phyloP scores from a whole-genome alignment of 345 rosid species.

The Cardiospermum halicacabum region DNA sequence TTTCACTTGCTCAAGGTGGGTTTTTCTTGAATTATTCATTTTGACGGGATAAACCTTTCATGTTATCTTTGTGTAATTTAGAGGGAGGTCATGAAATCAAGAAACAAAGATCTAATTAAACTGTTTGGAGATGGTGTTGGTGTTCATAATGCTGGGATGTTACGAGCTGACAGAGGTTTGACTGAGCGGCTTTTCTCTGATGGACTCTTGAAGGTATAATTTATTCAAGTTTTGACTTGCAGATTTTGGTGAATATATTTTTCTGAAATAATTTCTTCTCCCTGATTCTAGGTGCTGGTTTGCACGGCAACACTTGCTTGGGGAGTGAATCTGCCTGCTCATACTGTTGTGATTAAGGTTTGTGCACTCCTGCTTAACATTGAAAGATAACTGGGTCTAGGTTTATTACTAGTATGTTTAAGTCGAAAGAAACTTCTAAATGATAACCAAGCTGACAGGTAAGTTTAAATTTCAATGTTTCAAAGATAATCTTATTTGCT shows the following conservation, averaged over 20 bases:
- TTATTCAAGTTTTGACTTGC: slow-evolving; percentile 12
- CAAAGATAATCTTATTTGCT: background rate
- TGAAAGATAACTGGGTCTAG: slow-evolving; percentile 4
- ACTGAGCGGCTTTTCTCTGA: slow-evolving; percentile 90
- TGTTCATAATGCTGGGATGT: slow-evolving; percentile 97
- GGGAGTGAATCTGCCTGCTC: slow-evolving; percentile 99
- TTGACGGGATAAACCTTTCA: slow-evolving; percentile 8
- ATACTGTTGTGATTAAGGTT: slow-evolving; percentile 97
- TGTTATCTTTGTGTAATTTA: slow-evolving; percentile 31
- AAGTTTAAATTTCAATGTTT: background rate
- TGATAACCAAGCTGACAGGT: slow-evolving; percentile 2
- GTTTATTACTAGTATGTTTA: background rate
- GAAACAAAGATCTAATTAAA: slow-evolving; percentile 86
- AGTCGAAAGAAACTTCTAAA: background rate
- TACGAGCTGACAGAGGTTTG: slow-evolving; percentile 88
- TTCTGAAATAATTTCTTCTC: slow-evolving; percentile 15
- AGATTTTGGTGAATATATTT: slow-evolving; percentile 8
- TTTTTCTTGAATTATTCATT: slow-evolving; percentile 5
- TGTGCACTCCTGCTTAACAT: slow-evolving; percentile 5
- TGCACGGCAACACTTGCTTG: slow-evolving; percentile 99
- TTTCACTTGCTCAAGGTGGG: slow-evolving; percentile 60
- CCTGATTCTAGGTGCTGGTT: slow-evolving; percentile 77
- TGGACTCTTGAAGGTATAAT: slow-evolving; percentile 76
- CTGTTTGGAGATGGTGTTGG: slow-evolving; percentile 75
- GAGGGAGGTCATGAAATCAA: slow-evolving; percentile 89